Base-by-base conservation (phyloP, 176 grass and related monocot genomes). In the Ensete glaucum region DNA sequence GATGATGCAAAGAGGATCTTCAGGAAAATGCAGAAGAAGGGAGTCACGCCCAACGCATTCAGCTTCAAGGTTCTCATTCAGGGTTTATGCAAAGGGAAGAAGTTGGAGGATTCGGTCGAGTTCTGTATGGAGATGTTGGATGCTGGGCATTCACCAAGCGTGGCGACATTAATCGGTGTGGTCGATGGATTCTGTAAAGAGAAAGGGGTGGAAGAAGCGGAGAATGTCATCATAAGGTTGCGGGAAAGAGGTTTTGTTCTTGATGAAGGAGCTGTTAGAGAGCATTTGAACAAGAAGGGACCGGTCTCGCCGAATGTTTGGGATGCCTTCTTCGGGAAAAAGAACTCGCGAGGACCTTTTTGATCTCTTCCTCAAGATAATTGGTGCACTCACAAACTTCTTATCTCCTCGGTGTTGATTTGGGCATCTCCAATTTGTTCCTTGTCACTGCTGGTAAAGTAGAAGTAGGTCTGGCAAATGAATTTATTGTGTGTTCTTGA, bases 201-300 rank as follows among this genome's bases (percentile, higher is more conserved):
- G 0, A 91, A 89, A 59, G 88, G 95, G 51, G 76, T 80, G 10
- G 90, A 87, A 56, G 84, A 91, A 66, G 95, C 29, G 15, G 59
- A 91, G 50, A 87, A 62, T 25, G 74, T 99, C 71, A 83, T 98
- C 25, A 85, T 67, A 77, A 89, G 65, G 68, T 89, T 99, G 76
- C 88, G 86, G 63, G 88, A 89, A 50, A 94, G 84, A 64, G 90
- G 88, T 76, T 91, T 91, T 23, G 69, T 77, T 27, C 88, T 99
- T 54, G 95, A 99, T 80, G 90, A 99, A 72, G 87, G 84, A 71
- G 87, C 90, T 25, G 86, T 99, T 74, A 89, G 86, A 78, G 95
- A 91, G 73, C 90, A 99, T 70, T 84, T 99, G 86, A 84, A 99
- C 80, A 99, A 84, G 86, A 99, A 94, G 79, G 95, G 95, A 10